Percentiles rank a stretch among this genome's conserved stretches.
phyloP scores from a whole-genome alignment of 148 eudicot genomes.

The Tetragonia tetragonoides region DNA sequence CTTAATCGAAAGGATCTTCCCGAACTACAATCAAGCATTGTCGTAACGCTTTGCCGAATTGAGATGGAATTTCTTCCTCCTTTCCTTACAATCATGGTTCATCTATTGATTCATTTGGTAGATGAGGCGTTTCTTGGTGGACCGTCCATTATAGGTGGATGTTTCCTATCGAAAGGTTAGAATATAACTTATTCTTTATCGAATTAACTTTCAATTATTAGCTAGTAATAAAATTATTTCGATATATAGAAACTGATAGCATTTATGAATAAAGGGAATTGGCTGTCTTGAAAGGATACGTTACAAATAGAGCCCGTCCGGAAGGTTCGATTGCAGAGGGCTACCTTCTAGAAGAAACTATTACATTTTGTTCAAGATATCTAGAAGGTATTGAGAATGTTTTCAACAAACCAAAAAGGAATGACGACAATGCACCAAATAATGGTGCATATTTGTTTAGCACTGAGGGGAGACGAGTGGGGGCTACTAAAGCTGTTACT shows the following conservation, averaged over 20 bases:
- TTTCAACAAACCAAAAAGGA: not conserved
- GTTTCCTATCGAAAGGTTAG: not conserved
- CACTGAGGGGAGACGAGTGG: too few relatives aligned
- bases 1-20: not conserved
- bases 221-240: not conserved
- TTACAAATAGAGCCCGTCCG: not conserved
- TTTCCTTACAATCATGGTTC: too few relatives aligned
- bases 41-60: not conserved
- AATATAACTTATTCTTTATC: not conserved
- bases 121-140: not conserved
- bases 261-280: not conserved
- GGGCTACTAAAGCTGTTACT: too few relatives aligned
- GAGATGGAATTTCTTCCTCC: too few relatives aligned
- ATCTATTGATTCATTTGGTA: not conserved
- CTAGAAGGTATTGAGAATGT: not conserved
- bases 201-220: not conserved
- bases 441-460: too few relatives aligned
- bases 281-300: not conserved
- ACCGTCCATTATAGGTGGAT: not conserved
- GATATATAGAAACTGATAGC: not conserved
- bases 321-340: not conserved
- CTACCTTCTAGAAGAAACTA: not conserved
- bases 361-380: not conserved
- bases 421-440: not conserved
- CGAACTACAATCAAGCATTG: too few relatives aligned